phyloP scores from a whole-genome alignment of 2,329 filamentous ascomycete genomes.

The Aureobasidium lini region DNA sequence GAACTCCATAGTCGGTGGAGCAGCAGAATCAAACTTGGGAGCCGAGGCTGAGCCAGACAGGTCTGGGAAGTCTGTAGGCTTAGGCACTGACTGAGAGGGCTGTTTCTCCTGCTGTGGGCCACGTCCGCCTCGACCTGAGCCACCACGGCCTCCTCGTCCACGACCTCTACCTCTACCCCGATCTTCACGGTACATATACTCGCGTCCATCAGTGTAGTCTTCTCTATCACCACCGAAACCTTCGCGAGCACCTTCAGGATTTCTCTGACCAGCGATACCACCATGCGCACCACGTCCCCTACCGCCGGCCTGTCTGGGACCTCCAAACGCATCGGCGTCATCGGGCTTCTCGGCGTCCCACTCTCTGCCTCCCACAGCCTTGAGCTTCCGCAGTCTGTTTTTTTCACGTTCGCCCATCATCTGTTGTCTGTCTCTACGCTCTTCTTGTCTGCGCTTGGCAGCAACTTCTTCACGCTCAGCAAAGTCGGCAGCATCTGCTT shows the following conservation, averaged over 20 bases:
- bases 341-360: conserved; percentile 57
- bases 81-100: conserved; percentile 26
- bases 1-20: conserved; percentile 9
- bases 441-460: conserved; percentile 38
- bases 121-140: conserved; percentile 21
- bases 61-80: conserved; percentile 39
- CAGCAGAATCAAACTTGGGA: conserved; percentile 16
- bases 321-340: conserved; percentile 18
- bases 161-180: conserved; percentile 19
- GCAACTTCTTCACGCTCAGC: conserved; percentile 53
- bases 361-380: conserved; percentile 50
- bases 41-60: conserved; percentile 32
- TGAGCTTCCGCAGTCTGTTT: conserved; percentile 52
- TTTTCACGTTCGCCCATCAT: conserved; percentile 58
- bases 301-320: conserved; percentile 34
- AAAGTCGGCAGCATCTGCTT: conserved; percentile 60
- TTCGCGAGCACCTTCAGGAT: conserved; percentile 8
- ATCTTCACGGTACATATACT: conserved; percentile 27
- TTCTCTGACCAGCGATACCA: conserved; percentile 33
- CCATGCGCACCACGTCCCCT: conserved; percentile 46
- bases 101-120: conserved; percentile 9
- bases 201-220: conserved; percentile 27
- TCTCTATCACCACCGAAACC: conserved; percentile 24
- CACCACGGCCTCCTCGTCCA: conserved; percentile 25
- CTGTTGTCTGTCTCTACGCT: conserved; percentile 46